Evolutionary conservation across 2,329 filamentous ascomycete species (phyloP), one percentile per base, ranked within the genome.

Genomic region (Calonectria pteridis): DNA sequence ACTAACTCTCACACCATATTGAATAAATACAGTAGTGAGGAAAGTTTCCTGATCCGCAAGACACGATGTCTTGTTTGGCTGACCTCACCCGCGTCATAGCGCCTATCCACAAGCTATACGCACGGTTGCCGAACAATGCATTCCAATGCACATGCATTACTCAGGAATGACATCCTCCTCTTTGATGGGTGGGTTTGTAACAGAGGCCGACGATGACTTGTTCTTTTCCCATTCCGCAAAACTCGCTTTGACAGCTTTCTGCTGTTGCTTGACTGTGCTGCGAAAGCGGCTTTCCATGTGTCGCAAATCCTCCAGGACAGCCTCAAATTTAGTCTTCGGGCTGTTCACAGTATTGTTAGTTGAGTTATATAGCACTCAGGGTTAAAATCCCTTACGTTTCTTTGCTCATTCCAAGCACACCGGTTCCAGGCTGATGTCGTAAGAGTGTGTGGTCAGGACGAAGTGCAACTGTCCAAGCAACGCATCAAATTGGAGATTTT

Each of bases 241-340:
- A 14, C 55, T 62, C 1, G 55, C 55, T 40, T 62, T 62, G 1
- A 62, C 55, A 4, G 55, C 55, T 62, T 62, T 62, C 35, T 62
- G 55, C 26, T 62, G 55, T 4, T 62, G 55, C 14, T 62, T 40
- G 33, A 62, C 55, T 13, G 55, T 62, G 33, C 14, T 62, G 23
- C 55, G 55, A 13, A 62, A 62, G 4, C 35, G 23, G 35, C 2
- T 62, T 28, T 62, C 55, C 55, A 62, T 28, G n/a, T 18, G 55
- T 28, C 55, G 55, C 55, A 62, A 62, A 16, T 62, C 55, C 55
- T 62, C 55, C 33, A 62, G 35, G 55, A 62, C 43, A 4, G 55
- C 33, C 14, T 62, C 55, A 10, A 62, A 4, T 40, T n/a, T 62
- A 6, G 3, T 35, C 14, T 40, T 29, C 2, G 33, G 16, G 6